Conservation (phyloP, 768 basidiomycete genomes). For the Asterophora lycoperdoides region DNA sequence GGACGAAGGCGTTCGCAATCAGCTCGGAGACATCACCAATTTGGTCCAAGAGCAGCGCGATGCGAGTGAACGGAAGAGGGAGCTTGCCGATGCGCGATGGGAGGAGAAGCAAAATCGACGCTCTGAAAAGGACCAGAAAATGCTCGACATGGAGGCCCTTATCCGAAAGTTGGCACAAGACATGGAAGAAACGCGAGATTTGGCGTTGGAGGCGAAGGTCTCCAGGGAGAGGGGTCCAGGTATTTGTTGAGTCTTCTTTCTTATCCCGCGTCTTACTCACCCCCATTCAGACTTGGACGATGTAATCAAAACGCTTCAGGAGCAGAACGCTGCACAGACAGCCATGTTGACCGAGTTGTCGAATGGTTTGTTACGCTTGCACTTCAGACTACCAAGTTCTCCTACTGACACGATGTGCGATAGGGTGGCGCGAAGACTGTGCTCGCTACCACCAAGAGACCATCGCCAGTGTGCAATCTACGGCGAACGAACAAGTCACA, state of each 20-base stretch:
- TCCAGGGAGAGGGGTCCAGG: conserved; percentile 54
- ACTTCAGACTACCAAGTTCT: not conserved
- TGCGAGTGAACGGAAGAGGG: conserved; percentile 54
- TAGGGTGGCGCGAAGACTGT: conserved; percentile 69
- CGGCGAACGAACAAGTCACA: conserved; percentile 71
- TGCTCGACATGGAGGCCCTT: conserved; percentile 57
- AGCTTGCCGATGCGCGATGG: conserved; percentile 57
- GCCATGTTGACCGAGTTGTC: conserved; percentile 52
- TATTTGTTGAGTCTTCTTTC: conserved; percentile 27
- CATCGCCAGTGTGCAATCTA: conserved; percentile 61
- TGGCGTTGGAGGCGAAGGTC: conserved; percentile 49
- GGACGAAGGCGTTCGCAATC: conserved; percentile 54
- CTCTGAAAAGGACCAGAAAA: conserved; percentile 53
- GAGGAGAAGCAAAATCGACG: conserved; percentile 57
- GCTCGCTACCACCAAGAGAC: conserved; percentile 63
- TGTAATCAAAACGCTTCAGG: conserved; percentile 53
- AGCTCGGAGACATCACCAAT: conserved; percentile 69
- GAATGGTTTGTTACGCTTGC: conserved; percentile 42
- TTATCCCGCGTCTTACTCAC: not conserved
- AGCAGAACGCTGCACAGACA: conserved; percentile 57
- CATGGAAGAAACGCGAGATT: conserved; percentile 46
- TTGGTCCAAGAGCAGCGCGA: conserved; percentile 65
- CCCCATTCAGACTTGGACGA: conserved; percentile 47
- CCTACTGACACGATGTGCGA: conserved; percentile 6
- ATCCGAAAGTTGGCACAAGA: conserved; percentile 55